Base-by-base conservation (phyloP, 768 basidiomycete species). In the Pseudohyphozyma bogoriensis region DNA sequence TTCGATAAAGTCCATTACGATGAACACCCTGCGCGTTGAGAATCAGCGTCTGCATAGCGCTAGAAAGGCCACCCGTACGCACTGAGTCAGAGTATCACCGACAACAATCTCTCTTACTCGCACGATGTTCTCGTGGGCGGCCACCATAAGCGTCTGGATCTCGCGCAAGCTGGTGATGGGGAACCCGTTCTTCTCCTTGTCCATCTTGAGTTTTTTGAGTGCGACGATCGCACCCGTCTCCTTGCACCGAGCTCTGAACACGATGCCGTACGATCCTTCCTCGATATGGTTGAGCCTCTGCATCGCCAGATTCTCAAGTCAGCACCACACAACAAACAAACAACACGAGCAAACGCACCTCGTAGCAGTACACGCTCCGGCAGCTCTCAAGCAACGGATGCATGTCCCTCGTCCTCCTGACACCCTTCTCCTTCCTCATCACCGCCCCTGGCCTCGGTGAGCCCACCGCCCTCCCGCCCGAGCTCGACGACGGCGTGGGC, bases 51-150 rank as follows among this genome's bases (percentile, higher is more conserved):
- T n/a, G n/a, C n/a, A n/a, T n/a, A n/a, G n/a, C n/a, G n/a, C n/a
- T n/a, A n/a, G n/a, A n/a, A n/a, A n/a, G n/a, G n/a, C n/a, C n/a
- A n/a, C n/a, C n/a, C n/a, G n/a, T 60, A 87, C 93, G 79, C 77
- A 97, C 95, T 99, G 93, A 61, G 95, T 97, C 73, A 99, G 77
- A 3, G 95, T 99, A 71, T 97, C 92, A 37, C 95, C 95, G 11
- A 99, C 95, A 0, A 97, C 95, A 35, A 99, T 89, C 72, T 99
- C 95, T 47, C 92, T 82, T 36, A 97, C 85, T n/a, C 86, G 82
- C 45, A 99, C 95, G 18, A 99, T 93, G 73, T 99, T 92, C 69
- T 95, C 90, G 59, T 71, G 70, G 39, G 56, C 50, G 24, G 63
- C 93, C 4, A 82, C 78, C 90, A 97, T 96, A 60, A 99, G 81